Evolutionary conservation across 2,329 filamentous ascomycete species (phyloP).

Genomic region (Cladorrhinum sp.): DNA sequence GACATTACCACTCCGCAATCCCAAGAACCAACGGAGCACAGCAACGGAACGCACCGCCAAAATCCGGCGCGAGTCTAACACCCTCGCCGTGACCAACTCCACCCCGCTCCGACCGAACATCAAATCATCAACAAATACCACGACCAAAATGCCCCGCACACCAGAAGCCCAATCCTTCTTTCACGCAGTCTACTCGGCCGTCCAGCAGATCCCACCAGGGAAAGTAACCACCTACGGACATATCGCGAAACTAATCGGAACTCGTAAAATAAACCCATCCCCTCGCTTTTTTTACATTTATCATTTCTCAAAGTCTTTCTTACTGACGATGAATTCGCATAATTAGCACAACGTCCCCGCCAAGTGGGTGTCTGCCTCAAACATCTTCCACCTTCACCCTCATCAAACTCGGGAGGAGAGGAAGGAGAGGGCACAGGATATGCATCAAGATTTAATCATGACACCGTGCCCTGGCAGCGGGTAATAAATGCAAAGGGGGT

Average conservation of each 20-base stretch:
- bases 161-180: slow-evolving; percentile 76
- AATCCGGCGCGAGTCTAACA: too few relatives aligned
- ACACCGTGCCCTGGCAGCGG: slow-evolving; percentile 90
- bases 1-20: too few relatives aligned
- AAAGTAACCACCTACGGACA: slow-evolving; percentile 86
- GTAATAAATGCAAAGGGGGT: slow-evolving; percentile 84
- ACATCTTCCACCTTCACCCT: slow-evolving; percentile 62
- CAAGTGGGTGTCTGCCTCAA: slow-evolving; percentile 92
- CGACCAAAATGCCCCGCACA: slow-evolving; percentile 58
- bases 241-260: slow-evolving; percentile 69
- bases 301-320: too few relatives aligned
- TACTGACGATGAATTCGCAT: too few relatives aligned
- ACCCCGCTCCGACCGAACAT: not conserved
- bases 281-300: slow-evolving; percentile 14
- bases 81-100: too few relatives aligned
- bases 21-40: too few relatives aligned
- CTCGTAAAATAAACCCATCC: slow-evolving; percentile 57
- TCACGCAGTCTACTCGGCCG: slow-evolving; percentile 72
- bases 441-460: slow-evolving; percentile 58
- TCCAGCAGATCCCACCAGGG: slow-evolving; percentile 80
- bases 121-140: not conserved
- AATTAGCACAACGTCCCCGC: slow-evolving; percentile 70
- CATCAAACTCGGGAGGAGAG: slow-evolving; percentile 20
- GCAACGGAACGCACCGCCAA: too few relatives aligned
- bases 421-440: not conserved